A percentile compares a stretch with the other conserved stretches of the same genome.
phyloP scores from a whole-genome alignment of 768 basidiomycete species.

The Cyclocybe cylindracea region DNA sequence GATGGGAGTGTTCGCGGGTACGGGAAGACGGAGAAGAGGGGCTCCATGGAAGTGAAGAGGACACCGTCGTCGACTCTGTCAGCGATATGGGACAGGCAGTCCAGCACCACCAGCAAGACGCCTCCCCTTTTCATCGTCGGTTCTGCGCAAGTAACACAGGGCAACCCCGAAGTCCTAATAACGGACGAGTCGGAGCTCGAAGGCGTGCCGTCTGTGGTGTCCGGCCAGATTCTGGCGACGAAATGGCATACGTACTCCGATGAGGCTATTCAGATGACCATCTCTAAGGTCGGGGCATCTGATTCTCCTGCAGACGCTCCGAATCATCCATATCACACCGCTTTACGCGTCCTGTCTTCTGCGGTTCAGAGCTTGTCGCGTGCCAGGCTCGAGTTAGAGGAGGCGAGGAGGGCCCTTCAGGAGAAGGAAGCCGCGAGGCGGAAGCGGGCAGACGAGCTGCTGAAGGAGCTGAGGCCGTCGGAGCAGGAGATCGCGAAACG shows the following conservation, averaged over 20 bases:
- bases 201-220: slow-evolving; percentile 30
- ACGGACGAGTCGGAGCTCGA: slow-evolving; percentile 36
- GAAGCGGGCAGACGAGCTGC: slow-evolving; percentile 51
- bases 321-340: slow-evolving; percentile 63
- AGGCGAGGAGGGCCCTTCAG: slow-evolving; percentile 46
- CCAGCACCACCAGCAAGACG: slow-evolving; percentile 18
- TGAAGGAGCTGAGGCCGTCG: slow-evolving; percentile 57
- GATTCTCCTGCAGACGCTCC: slow-evolving; percentile 49
- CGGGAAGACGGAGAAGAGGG: slow-evolving; percentile 39
- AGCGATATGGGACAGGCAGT: slow-evolving; percentile 38
- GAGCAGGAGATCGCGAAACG: slow-evolving; percentile 70
- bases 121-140: slow-evolving; percentile 46
- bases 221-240: slow-evolving; percentile 58
- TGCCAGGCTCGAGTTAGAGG: slow-evolving; percentile 65
- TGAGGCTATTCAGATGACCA: slow-evolving; percentile 65
- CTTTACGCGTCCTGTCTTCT: slow-evolving; percentile 69
- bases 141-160: slow-evolving; percentile 27
- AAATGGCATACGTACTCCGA: slow-evolving; percentile 82
- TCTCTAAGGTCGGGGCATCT: slow-evolving; percentile 47
- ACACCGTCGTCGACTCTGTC: slow-evolving; percentile 34
- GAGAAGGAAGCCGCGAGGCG: slow-evolving; percentile 62
- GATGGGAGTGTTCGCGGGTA: slow-evolving; percentile 61
- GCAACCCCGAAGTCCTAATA: slow-evolving; percentile 30
- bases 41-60: slow-evolving; percentile 17
- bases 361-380: slow-evolving; percentile 61